Evolutionary conservation across 257 asterid species (phyloP).

Genomic region (Nicotiana tomentosiformis): DNA sequence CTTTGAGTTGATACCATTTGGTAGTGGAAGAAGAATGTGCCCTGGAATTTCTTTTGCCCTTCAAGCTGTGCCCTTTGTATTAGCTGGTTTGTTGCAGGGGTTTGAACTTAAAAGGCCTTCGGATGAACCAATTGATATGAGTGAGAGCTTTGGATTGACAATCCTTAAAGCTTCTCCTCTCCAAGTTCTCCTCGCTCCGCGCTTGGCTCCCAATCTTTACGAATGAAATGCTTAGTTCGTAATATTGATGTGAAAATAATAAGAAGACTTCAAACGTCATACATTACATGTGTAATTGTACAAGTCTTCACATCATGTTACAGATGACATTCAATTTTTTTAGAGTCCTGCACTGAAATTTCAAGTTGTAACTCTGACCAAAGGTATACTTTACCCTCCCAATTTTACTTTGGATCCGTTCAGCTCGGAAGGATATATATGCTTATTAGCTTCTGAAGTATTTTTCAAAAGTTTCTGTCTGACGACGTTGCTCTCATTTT

Average conservation of each 20-base stretch:
- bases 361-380: not conserved
- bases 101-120: conserved; percentile 24
- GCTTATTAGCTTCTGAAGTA: too few relatives aligned
- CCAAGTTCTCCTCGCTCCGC: conserved; percentile 23
- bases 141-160: conserved; percentile 33
- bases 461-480: too few relatives aligned
- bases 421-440: too few relatives aligned
- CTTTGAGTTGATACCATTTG: conserved; percentile 49
- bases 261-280: not conserved
- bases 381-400: not conserved
- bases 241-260: not conserved
- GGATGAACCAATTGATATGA: conserved; percentile 37
- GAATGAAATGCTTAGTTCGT: not conserved
- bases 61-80: conserved; percentile 17
- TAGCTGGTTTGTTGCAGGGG: conserved; percentile 34
- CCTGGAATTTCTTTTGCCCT: conserved; percentile 30
- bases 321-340: not conserved
- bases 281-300: not conserved
- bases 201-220: conserved; percentile 23
- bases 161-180: conserved; percentile 40
- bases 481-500: too few relatives aligned
- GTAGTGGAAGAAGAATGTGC: conserved; percentile 47
- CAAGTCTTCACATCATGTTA: not conserved
- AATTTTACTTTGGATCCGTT: too few relatives aligned
- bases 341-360: not conserved